A percentile compares a stretch with the other conserved stretches of the same genome.
These are phyloP conservation scores for Cladosporium cucumerinum DNA, from an alignment of 2,329 filamentous ascomycete species.

Conservation along the genomic window DNA sequence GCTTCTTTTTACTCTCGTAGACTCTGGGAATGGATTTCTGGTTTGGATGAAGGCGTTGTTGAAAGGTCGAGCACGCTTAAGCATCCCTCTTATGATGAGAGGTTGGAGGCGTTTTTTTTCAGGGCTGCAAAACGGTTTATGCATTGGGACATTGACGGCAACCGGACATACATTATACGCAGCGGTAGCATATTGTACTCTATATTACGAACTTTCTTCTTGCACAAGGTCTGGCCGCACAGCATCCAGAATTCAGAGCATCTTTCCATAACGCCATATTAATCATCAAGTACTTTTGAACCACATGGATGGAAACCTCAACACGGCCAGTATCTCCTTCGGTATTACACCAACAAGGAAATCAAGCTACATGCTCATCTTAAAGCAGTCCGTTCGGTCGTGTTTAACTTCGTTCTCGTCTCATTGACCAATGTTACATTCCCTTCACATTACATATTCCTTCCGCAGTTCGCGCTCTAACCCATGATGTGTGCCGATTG, in stretches of 20 bases:
- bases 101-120: background rate
- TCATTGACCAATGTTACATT: background rate
- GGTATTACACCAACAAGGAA: background rate
- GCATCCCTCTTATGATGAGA: background rate
- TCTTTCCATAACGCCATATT: background rate
- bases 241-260: background rate
- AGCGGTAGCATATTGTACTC: slow-evolving; percentile 12
- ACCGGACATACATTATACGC: slow-evolving; percentile 5
- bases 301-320: too few relatives aligned
- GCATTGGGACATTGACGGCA: background rate
- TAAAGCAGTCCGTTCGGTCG: too few relatives aligned
- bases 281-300: too few relatives aligned
- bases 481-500: background rate
- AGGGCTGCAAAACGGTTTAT: background rate
- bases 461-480: background rate
- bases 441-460: background rate
- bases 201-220: background rate
- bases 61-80: background rate
- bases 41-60: background rate
- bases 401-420: too few relatives aligned
- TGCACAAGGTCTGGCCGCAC: background rate
- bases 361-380: background rate
- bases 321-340: too few relatives aligned
- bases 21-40: slow-evolving; percentile 1
- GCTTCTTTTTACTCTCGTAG: background rate